Evolutionary conservation across 768 basidiomycete species (phyloP).

Genomic region (Podaxis mareebaensis): DNA sequence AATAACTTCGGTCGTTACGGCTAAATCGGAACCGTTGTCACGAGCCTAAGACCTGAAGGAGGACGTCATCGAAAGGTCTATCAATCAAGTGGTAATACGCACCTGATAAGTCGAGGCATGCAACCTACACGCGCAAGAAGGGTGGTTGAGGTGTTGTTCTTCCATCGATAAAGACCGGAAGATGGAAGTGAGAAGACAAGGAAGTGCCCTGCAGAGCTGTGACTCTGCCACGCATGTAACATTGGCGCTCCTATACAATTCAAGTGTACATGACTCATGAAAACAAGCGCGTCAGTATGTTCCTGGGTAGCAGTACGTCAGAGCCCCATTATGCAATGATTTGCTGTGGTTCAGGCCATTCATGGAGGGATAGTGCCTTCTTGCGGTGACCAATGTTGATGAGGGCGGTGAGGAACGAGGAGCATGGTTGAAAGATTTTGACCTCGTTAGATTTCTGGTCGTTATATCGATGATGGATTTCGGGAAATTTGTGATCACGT

Average conservation of each 20-base stretch:
- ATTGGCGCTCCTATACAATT: neutral
- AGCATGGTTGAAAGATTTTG: neutral
- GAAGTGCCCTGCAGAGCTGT: neutral
- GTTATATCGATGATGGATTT: neutral
- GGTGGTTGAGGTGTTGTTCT: neutral
- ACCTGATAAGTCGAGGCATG: conserved; percentile 3
- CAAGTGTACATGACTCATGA: neutral
- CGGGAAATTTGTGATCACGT: neutral
- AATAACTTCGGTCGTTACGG: too few species aligned
- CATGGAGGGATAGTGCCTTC: neutral
- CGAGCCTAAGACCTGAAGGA: neutral
- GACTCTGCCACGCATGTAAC: neutral
- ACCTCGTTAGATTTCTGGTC: neutral
- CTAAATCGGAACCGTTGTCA: neutral
- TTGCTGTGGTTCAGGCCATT: too few species aligned
- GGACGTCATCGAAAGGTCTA: neutral
- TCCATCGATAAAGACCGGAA: conserved; percentile 4
- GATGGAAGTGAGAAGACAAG: neutral
- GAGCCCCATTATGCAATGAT: neutral
- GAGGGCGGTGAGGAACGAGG: neutral
- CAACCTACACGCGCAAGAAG: conserved; percentile 1
- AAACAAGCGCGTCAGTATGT: neutral
- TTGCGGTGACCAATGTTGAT: neutral
- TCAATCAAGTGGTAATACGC: neutral
- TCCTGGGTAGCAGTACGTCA: neutral